Evolutionary conservation across 257 asterid genomes (phyloP).

Genomic region (Phtheirospermum japonicum): DNA sequence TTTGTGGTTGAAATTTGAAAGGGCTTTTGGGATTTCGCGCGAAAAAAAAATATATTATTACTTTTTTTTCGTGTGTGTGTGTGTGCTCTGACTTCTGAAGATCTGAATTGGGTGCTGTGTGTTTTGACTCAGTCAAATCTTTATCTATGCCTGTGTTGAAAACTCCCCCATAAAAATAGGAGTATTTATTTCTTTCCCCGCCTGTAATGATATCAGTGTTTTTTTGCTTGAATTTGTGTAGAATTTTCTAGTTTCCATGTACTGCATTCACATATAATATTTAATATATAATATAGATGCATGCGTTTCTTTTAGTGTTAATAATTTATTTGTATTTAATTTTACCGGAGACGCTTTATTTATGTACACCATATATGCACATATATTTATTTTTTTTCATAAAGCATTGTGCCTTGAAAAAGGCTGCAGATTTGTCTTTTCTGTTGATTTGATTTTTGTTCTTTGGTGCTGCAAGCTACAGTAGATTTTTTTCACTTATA

Average conservation of each 20-base stretch:
- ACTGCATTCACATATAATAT: constrained; percentile 2
- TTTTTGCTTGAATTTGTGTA: constrained; percentile 24
- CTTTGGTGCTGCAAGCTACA: constrained; percentile 1
- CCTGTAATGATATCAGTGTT: constrained; percentile 12
- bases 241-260: constrained; percentile 25
- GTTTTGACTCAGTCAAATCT: constrained; percentile 58
- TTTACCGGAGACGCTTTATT: no score
- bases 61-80: no score
- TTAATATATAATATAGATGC: constrained; percentile 7
- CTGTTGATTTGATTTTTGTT: constrained; percentile 31
- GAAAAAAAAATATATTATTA: no score
- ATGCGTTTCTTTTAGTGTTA: constrained; percentile 27
- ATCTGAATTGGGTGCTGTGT: constrained; percentile 43
- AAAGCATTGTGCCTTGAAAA: constrained; percentile 32
- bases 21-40: constrained; percentile 57
- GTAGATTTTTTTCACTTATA: constrained; percentile 27
- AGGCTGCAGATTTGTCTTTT: constrained; percentile 40
- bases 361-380: constrained; percentile 23
- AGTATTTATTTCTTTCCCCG: constrained; percentile 22
- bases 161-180: background rate
- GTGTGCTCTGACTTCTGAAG: constrained; percentile 44
- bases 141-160: constrained; percentile 17
- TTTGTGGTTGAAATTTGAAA: constrained; percentile 33
- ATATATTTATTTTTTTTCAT: constrained; percentile 28
- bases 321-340: constrained; percentile 30